Percentiles rank a stretch among this genome's conserved stretches.
Conservation (phyloP, 768 basidiomycete genomes). For the Russula sp. region DNA sequence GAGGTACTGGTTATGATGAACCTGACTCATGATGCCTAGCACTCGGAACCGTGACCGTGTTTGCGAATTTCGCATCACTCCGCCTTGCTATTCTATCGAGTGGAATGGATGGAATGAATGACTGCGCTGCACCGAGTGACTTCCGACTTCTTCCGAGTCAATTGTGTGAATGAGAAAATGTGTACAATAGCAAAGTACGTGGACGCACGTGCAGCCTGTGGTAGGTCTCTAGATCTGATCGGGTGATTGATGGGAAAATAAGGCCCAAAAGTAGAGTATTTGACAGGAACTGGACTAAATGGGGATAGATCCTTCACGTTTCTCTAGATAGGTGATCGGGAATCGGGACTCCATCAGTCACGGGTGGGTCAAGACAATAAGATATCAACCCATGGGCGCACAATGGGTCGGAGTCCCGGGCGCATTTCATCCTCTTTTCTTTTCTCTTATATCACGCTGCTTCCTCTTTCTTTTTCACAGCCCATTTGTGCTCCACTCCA, state of each 20-base stretch:
- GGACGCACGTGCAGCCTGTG: no score
- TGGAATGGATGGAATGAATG: no score
- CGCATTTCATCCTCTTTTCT: background rate
- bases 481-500: background rate
- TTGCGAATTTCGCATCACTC: no score
- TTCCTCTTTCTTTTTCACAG: background rate
- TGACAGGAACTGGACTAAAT: background rate
- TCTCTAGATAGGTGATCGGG: background rate
- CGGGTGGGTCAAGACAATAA: background rate
- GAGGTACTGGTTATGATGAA: no score
- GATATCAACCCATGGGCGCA: background rate
- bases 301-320: background rate
- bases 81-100: no score
- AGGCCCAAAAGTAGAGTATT: background rate
- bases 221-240: background rate
- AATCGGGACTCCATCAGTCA: background rate
- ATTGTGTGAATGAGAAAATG: no score
- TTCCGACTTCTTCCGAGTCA: no score
- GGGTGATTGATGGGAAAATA: background rate
- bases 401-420: background rate
- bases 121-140: no score
- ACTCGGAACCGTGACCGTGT: no score
- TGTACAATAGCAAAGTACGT: no score
- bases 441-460: background rate
- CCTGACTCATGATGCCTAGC: no score